Conservation (phyloP, 2,329 filamentous ascomycete species). For the Epichloe gansuensis region DNA sequence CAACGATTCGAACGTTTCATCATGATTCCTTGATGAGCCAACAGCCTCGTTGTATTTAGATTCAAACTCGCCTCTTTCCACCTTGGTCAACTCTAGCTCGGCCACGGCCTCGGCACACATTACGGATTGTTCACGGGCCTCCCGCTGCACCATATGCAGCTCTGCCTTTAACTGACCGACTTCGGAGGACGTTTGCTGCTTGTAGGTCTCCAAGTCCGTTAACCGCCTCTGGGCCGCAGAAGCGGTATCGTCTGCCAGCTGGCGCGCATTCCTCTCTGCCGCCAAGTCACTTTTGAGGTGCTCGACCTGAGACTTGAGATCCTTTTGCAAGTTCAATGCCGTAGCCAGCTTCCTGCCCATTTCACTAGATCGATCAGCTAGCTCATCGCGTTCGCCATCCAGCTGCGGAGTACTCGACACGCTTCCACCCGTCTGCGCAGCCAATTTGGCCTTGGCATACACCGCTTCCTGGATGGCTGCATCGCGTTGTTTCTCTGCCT, state of each 20-base stretch:
- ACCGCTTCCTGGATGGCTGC: conserved; percentile 88
- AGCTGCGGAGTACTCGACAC: conserved; percentile 46
- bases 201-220: conserved; percentile 69
- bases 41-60: conserved; percentile 54
- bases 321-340: conserved; percentile 64
- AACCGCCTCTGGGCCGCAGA: conserved; percentile 73
- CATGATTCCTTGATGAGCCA: conserved; percentile 55
- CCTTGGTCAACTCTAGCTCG: conserved; percentile 57
- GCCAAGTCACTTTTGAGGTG: conserved; percentile 57
- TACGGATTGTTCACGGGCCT: conserved; percentile 71
- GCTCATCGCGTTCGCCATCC: conserved; percentile 48
- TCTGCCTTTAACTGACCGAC: conserved; percentile 76
- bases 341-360: conserved; percentile 73
- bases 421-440: conserved; percentile 58
- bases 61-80: conserved; percentile 74
- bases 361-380: conserved; percentile 45
- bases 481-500: conserved; percentile 89
- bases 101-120: conserved; percentile 63
- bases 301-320: conserved; percentile 67
- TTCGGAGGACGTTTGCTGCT: conserved; percentile 73
- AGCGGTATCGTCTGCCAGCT: conserved; percentile 78
- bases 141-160: conserved; percentile 65
- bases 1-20: conserved; percentile 59
- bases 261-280: conserved; percentile 66
- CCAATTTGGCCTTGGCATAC: conserved; percentile 86